Evolutionary conservation across 306 rosid species (phyloP), one percentile per base, ranked within the genome.

Genomic region (Amphicarpaea edgeworthii): DNA sequence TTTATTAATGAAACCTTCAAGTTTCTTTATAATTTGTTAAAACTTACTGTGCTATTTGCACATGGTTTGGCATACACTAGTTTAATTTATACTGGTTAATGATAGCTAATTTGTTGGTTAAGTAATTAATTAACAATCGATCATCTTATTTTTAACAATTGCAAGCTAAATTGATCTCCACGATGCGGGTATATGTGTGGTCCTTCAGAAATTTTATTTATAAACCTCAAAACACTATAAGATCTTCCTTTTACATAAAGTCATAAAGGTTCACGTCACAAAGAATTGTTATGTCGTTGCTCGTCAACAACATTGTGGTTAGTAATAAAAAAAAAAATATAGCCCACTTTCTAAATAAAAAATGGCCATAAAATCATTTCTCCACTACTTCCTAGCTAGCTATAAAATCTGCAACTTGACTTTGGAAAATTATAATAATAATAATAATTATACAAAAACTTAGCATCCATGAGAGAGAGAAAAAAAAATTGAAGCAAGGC

Each of bases 401-500:
- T 65, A 65, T 19, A 73, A 54, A 72, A 38, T 72, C 30, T 62
- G 51, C 74, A 71, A 21, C 74, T 42, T 79, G 67, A 23, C 74
- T 32, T n/a, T 23, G 10, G 26, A 57, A 19, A 72, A 19, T 28
- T 15, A 55, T 47, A 12, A 42, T 55, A 26, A 68, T 65, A 17
- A 28, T 55, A 28, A 50, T 43, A 38, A 68, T 57, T 17, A 65
- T 30, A 14, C 0, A 40, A 54, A 54, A 79, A 20, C 62, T 46
- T 59, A 61, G 45, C 43, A 69, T 34, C 11, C 14, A 81, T 41
- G 70, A 58, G 71, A 81, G 69, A 68, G 61, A 73, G n/a, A n/a
- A n/a, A n/a, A n/a, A n/a, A n/a, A 53, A 53, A 75, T 78, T 21
- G 70, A 71, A 82, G 86, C 83, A 83, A 41, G 77, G 70, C 79